Evolutionary conservation across 371 early-diverging fungal genomes (phyloP).

Genomic region (Basidiobolus meristosporus): DNA sequence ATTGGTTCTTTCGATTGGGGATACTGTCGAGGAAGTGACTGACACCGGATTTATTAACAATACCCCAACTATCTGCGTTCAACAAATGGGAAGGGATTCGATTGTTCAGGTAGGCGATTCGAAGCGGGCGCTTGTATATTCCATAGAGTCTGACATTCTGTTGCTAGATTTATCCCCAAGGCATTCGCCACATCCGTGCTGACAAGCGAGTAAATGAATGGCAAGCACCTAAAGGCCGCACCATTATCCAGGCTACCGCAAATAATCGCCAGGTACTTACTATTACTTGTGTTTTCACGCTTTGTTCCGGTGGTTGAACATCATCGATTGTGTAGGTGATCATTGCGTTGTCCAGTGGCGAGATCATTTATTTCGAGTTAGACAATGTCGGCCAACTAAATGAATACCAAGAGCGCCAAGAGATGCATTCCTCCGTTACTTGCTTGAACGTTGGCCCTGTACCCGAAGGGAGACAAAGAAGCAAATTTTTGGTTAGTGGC

Average conservation of each 20-base stretch:
- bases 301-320: no score
- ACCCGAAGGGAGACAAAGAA: conserved; percentile 58
- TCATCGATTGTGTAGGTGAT: no score
- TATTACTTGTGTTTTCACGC: no score
- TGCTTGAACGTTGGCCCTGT: conserved; percentile 64
- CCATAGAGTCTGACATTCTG: no score
- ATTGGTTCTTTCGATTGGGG: conserved; percentile 79
- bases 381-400: conserved; percentile 69
- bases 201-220: conserved; percentile 87
- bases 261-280: conserved; percentile 69
- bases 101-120: conserved; percentile 91
- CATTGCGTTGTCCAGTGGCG: conserved; percentile 67
- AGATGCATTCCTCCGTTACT: conserved; percentile 47
- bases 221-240: conserved; percentile 59
- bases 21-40: conserved; percentile 84
- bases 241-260: conserved; percentile 57
- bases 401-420: conserved; percentile 66
- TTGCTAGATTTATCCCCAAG: conserved; percentile 43
- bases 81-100: conserved; percentile 71
- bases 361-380: conserved; percentile 85
- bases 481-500: conserved; percentile 37
- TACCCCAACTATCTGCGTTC: conserved; percentile 67
- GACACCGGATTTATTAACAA: conserved; percentile 73
- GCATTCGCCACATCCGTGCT: conserved; percentile 70
- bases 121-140: conserved; percentile 1